Conservation (phyloP, 345 rosid species). For the Eutrema heterophyllum region DNA sequence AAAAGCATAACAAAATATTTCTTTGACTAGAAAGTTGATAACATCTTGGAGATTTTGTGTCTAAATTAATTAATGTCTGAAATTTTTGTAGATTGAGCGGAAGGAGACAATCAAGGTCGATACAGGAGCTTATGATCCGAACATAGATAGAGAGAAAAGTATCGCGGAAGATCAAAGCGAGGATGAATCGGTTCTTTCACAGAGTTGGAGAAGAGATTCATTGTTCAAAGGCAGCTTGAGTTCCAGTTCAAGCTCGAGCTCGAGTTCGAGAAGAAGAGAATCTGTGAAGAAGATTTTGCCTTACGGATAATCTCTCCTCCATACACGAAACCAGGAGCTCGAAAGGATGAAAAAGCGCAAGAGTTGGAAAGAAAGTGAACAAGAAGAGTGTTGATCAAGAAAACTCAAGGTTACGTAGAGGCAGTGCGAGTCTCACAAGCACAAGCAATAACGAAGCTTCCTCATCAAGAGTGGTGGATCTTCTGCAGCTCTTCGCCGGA, state of each 20-base stretch:
- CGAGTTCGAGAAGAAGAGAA: conserved; percentile 24
- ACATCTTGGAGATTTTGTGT: background rate
- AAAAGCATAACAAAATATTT: background rate
- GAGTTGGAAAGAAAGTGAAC: background rate
- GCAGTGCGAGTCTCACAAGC: background rate
- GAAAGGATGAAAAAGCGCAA: conserved; percentile 29
- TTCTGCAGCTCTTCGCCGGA: conserved; percentile 14
- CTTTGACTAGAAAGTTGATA: background rate
- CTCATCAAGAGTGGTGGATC: conserved; percentile 16
- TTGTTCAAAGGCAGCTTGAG: conserved; percentile 36
- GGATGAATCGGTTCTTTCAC: conserved; percentile 32
- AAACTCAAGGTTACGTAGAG: conserved; percentile 37
- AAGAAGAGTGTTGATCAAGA: background rate
- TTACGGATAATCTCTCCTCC: conserved; percentile 52
- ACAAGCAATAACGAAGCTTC: conserved; percentile 2
- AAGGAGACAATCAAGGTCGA: conserved; percentile 22
- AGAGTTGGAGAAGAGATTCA: conserved; percentile 19
- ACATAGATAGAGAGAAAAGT: conserved; percentile 7
- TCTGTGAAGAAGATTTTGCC: conserved; percentile 37
- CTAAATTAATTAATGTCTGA: background rate
- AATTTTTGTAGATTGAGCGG: conserved; percentile 4
- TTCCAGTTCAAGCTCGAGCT: conserved; percentile 37
- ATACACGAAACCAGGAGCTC: conserved; percentile 30
- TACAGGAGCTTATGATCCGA: background rate
- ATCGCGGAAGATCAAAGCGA: conserved; percentile 31